phyloP scores from a whole-genome alignment of 2,329 filamentous ascomycete species.

The Passalora sequoiae region DNA sequence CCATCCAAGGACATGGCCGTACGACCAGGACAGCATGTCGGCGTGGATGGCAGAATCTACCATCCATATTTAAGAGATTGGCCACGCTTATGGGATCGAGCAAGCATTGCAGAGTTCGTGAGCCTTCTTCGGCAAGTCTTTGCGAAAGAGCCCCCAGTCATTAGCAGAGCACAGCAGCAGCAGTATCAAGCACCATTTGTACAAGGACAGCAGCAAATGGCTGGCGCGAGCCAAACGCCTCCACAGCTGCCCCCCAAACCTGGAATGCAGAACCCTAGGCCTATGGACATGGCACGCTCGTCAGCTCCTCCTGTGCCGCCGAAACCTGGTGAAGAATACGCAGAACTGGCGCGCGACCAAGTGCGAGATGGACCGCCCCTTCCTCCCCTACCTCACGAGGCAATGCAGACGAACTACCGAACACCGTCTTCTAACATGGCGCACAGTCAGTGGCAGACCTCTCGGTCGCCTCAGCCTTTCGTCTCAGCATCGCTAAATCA shows the following conservation, averaged over 20 bases:
- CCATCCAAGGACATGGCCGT: constrained; percentile 85
- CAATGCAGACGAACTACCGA: constrained; percentile 13
- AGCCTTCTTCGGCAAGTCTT: constrained; percentile 80
- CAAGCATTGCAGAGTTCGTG: constrained; percentile 76
- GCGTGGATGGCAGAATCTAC: constrained; percentile 86
- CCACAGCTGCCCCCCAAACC: constrained; percentile 36
- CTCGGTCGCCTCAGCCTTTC: no score
- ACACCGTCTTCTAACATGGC: constrained; percentile 23
- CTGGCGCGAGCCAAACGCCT: constrained; percentile 31
- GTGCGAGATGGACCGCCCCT: constrained; percentile 32
- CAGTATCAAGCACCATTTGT: constrained; percentile 53
- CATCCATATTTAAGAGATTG: constrained; percentile 92
- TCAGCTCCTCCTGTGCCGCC: constrained; percentile 47
- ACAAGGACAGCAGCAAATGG: constrained; percentile 61
- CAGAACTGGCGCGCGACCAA: constrained; percentile 15
- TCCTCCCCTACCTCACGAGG: constrained; percentile 32
- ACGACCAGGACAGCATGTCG: constrained; percentile 88
- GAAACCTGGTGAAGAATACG: constrained; percentile 42
- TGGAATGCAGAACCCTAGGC: constrained; percentile 8
- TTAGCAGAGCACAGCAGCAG: constrained; percentile 60
- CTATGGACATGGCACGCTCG: constrained; percentile 16
- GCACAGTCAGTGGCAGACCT: constrained; percentile 5
- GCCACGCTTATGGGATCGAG: constrained; percentile 78
- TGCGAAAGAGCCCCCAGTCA: constrained; percentile 87
- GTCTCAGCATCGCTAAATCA: no score